These are phyloP conservation scores for Posidonia oceanica DNA, from an alignment of 116 monocot species.

Conservation along the genomic window DNA sequence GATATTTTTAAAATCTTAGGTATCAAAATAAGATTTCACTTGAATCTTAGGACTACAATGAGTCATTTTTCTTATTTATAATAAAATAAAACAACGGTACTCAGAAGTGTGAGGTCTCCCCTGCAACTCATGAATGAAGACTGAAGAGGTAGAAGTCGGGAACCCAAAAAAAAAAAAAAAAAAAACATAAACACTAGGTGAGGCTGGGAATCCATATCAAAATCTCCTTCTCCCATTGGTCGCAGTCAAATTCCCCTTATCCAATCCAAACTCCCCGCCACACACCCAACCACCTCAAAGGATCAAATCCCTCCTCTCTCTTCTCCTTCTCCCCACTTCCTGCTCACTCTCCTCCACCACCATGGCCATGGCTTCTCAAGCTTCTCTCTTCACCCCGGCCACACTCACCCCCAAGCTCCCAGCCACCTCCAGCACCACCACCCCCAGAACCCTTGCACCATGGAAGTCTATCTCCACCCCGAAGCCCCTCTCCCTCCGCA, in stretches of 20 bases:
- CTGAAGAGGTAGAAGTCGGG: too few species aligned
- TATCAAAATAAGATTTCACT: too few species aligned
- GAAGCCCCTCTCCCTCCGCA: constrained; percentile 1
- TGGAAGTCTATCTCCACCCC: constrained; percentile 6
- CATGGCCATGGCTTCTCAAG: constrained; percentile 63
- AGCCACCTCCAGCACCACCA: constrained; percentile 17
- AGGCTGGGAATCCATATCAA: constrained; percentile 12
- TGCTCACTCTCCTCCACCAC: not conserved
- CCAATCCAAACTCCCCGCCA: constrained; percentile 15
- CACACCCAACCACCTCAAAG: constrained; percentile 5
- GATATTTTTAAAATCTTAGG: too few species aligned
- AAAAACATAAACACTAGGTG: not conserved
- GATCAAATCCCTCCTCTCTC: constrained; percentile 3
- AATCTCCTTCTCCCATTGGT: constrained; percentile 40
- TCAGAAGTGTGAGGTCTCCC: too few species aligned
- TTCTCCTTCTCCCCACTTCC: not conserved
- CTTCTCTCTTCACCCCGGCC: constrained; percentile 43
- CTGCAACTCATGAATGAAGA: too few species aligned
- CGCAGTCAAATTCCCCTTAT: constrained; percentile 26
- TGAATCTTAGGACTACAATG: too few species aligned
- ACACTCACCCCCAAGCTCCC: constrained; percentile 10
- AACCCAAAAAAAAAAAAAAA: too few species aligned
- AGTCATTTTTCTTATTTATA: too few species aligned
- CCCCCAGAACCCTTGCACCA: constrained; percentile 7
- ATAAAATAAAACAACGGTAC: too few species aligned